Base-by-base conservation (phyloP, 495 filamentous ascomycete species). In the Friedmanniomyces endolithicus region DNA sequence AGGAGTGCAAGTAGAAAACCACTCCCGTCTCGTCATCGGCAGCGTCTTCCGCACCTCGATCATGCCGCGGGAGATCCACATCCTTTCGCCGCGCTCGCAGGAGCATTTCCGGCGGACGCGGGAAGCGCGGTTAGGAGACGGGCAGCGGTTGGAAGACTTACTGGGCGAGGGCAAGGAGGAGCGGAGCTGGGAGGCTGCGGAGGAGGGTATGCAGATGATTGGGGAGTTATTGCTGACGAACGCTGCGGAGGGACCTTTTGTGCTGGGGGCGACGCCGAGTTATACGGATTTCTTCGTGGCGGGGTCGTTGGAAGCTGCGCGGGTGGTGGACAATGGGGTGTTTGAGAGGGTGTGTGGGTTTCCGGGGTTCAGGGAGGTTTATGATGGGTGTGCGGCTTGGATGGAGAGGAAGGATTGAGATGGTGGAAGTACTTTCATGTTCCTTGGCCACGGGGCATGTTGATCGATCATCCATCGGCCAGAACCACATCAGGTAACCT, bases 261-360 rank as follows among this genome's bases (percentile, higher is more conserved):
- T 71, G 27, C 51, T 73, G 47, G 68, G 70, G 4, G 57, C 61
- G 4, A 24, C 43, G 45, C 65, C 66, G 39, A 70, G 55, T 25
- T 64, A 63, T 37, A 67, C 69, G 8, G 70, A 73, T 50, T 73
- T 71, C 58, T 68, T 71, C 29, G 65, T 73, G 53, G 65, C 67
- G 17, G 69, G 68, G 11, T 59, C 58, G 11, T 53, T 73, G 20
- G 65, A 71, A 60, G 62, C 55, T 40, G 66, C 64, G 9, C 68
- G 64, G 49, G 56, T 65, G 59, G 63, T 71, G 23, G 65, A 71
- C 59, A 68, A 73, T 55, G 54, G 61, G 7, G 56, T 67, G 14
- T 71, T 70, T 22, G 57, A 65, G 61, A 65, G 65, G 48, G 58
- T 63, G 37, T 35, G 61, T 6, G 59, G 56, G 56, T 65, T 64